A percentile compares a stretch with the other conserved stretches of the same genome.
Evolutionary conservation across 2,329 filamentous ascomycete genomes (phyloP).

Genomic region (Botrytis tulipae): DNA sequence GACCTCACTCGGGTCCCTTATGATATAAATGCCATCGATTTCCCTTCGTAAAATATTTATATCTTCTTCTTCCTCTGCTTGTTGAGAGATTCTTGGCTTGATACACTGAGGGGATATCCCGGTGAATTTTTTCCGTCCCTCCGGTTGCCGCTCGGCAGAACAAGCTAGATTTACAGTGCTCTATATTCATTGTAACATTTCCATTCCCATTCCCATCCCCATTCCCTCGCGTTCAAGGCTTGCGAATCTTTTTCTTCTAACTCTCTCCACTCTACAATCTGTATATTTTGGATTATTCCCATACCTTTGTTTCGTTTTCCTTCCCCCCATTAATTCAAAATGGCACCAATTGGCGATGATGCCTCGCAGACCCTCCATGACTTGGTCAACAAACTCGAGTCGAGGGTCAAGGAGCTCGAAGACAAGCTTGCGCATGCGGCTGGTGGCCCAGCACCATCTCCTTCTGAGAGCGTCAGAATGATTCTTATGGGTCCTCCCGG

Average conservation of each 20-base stretch:
- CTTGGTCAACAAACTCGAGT: conserved; percentile 79
- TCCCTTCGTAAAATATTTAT: neutral
- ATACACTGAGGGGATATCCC: conserved; percentile 15
- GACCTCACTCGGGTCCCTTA: conserved; percentile 5
- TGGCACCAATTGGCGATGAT: conserved; percentile 86
- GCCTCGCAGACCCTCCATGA: conserved; percentile 77
- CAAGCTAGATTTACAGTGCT: conserved; percentile 6
- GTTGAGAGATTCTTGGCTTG: neutral
- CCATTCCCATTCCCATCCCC: neutral
- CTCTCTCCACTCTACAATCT: neutral
- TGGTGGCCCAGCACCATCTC: conserved; percentile 51
- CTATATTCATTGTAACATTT: neutral
- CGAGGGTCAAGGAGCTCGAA: conserved; percentile 83
- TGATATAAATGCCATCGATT: conserved; percentile 2
- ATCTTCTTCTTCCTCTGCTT: neutral
- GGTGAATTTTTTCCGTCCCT: conserved; percentile 16
- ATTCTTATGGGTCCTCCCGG: conserved; percentile 96
- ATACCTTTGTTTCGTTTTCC: conserved; percentile 35
- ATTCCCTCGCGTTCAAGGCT: neutral
- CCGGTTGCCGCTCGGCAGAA: conserved; percentile 17
- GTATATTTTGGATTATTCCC: conserved; percentile 20
- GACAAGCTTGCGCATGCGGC: conserved; percentile 57
- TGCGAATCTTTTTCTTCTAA: conserved; percentile 8
- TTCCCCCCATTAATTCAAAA: conserved; percentile 48
- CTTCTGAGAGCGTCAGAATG: conserved; percentile 79